Base-by-base conservation (phyloP, 2,329 filamentous ascomycete genomes). In the Pseudogymnoascus sp. region DNA sequence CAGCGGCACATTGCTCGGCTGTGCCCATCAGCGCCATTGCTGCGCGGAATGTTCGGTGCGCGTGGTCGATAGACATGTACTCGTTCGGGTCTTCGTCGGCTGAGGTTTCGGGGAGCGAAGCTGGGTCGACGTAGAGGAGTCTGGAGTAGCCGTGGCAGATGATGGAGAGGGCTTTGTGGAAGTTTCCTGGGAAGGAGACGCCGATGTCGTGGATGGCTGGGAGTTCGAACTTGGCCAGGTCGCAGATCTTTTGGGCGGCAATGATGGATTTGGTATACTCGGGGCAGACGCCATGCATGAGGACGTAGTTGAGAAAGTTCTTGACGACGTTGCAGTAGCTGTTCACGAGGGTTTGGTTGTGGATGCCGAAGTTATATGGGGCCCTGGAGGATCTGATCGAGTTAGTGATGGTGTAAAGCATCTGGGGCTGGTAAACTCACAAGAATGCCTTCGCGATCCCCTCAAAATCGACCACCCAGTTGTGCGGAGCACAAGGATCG, bases 231-330 rank as follows among this genome's bases (percentile, higher is more conserved):
- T 83, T 79, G 1, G 89, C 90, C 12, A 78, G 70, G 18, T 85
- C 80, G 68, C 91, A 96, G 28, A 93, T 71, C 1, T 72, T 71
- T 6, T 87, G 77, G 0, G 92, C 91, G 0, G 79, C 76, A 14
- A 82, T 74, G 62, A 97, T 78, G 64, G 93, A 82, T 0, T 80
- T 76, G 0, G 74, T 77, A 70, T 92, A 89, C 71, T 97, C 94
- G 0, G 89, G 87, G 68, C 91, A 96, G 14, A 95, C 93, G 37
- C 89, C 82, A 69, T 97, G 92, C 63, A 88, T 83, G 8, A 92
- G 78, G 0, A 97, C 78, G 66, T 97, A 99, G 65, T 90, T 89
- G 65, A 96, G 83, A 70, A 97, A 97, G 70, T 94, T 96, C 63
- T 84, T 83, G 39, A 97, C 79, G 0, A 95, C 83, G 35, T 82